These are phyloP conservation scores for Colletotrichum sp. DNA, from an alignment of 2,329 filamentous ascomycete genomes.

Conservation along the genomic window DNA sequence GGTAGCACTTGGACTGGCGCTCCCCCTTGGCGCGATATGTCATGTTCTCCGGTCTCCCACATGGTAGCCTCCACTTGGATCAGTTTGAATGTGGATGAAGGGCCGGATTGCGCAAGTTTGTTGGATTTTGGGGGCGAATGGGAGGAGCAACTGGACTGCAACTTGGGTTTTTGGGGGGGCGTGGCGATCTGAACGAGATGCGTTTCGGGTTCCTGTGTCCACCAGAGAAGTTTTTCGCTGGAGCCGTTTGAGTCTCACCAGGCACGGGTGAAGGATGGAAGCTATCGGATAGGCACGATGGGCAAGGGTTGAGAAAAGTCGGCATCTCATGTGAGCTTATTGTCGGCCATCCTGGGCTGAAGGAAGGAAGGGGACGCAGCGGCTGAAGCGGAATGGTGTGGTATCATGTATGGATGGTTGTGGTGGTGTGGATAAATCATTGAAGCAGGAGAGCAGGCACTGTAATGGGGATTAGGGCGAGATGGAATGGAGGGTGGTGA, in stretches of 20 bases:
- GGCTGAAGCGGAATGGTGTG: not conserved
- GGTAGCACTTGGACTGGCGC: not conserved
- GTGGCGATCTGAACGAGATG: not conserved
- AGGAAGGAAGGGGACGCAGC: not conserved
- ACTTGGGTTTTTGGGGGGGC: not conserved
- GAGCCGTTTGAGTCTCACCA: not conserved
- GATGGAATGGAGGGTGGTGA: not conserved
- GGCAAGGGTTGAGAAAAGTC: not conserved
- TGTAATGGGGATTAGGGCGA: not conserved
- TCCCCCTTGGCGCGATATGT: not conserved
- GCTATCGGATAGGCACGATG: not conserved
- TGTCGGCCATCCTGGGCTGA: not conserved
- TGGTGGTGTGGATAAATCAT: not conserved
- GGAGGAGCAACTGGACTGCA: not conserved
- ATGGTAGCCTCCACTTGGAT: conserved; percentile 4
- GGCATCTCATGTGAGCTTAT: not conserved
- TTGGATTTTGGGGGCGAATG: not conserved
- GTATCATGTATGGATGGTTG: not conserved
- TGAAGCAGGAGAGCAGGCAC: not conserved
- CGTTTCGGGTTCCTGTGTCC: not conserved
- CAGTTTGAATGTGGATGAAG: conserved; percentile 2
- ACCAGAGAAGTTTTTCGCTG: not conserved
- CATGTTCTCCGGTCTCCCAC: not conserved
- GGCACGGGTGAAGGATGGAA: not conserved
- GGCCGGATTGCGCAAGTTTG: not conserved